phyloP scores from a whole-genome alignment of 495 filamentous ascomycete species.

The Ramalina intermedia region DNA sequence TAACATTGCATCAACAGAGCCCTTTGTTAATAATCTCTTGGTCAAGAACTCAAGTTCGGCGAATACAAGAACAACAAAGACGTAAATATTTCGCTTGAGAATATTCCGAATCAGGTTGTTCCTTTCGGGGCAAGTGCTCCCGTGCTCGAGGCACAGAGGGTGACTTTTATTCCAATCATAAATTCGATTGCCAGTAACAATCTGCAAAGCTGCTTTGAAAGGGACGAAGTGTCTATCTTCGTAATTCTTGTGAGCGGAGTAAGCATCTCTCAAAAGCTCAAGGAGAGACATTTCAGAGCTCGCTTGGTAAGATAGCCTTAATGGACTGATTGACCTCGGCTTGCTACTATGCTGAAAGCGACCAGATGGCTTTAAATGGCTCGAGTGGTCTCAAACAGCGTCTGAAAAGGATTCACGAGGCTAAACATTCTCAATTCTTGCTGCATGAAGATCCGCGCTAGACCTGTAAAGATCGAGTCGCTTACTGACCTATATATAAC shows the following conservation, averaged over 20 bases:
- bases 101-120: background rate
- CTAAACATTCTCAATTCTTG: too few relatives aligned
- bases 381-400: too few relatives aligned
- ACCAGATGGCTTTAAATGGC: too few relatives aligned
- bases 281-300: constrained; percentile 7
- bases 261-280: constrained; percentile 5
- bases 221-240: constrained; percentile 6
- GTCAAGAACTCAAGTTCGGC: constrained; percentile 7
- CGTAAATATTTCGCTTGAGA: background rate
- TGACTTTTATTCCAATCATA: constrained; percentile 6
- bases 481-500: too few relatives aligned
- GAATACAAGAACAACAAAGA: constrained; percentile 11
- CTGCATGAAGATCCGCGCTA: too few relatives aligned
- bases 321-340: too few relatives aligned
- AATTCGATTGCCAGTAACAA: constrained; percentile 5
- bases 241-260: constrained; percentile 2
- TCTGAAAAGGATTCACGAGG: too few relatives aligned
- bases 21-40: constrained; percentile 1
- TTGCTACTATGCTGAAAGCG: too few relatives aligned
- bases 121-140: constrained; percentile 3
- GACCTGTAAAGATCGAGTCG: too few relatives aligned
- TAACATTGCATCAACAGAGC: constrained; percentile 1
- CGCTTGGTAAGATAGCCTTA: too few relatives aligned
- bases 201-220: background rate
- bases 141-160: constrained; percentile 8